Evolutionary conservation across 805 yeast species (phyloP), one percentile per base, ranked within the genome.

Genomic region (Sugiyamaella floridensis): DNA sequence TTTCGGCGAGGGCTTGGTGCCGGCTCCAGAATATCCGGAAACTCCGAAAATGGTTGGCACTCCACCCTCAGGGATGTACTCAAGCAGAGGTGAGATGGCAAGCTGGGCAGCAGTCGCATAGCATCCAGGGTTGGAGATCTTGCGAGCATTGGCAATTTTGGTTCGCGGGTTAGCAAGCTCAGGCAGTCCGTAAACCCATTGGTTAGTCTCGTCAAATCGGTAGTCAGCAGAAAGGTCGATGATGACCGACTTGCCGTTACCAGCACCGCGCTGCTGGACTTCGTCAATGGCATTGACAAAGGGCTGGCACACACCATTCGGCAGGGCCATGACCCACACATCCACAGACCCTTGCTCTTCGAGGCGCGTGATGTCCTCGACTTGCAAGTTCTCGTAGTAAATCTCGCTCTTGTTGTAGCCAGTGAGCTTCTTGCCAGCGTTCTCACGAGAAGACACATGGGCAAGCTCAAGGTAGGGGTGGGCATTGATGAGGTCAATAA

Each of bases 241-340:
- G 54, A 93, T 89, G 64, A 86, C 87, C 34, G 95, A 85, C 48
- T 77, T 74, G 37, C 37, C 37, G 37, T 32, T 32, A 11, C 37
- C 37, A 46, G 85, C 80, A 51, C 89, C 93, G 66, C 58, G 48
- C 22, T 53, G 46, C 11, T 55, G 54, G 10, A 61, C 66, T 16
- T 60, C 52, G 37, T 68, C 67, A 34, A 73, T 66, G 10, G 77
- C 74, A 41, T 69, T 71, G 6, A 73, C 77, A 60, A 74, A 72
- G n/a, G 77, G 77, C 65, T 69, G 67, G 65, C 98, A 93, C 40
- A 93, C 97, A 47, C 97, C 97, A 68, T 93, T 93, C 58, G 99
- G 99, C 63, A 93, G 78, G 1, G 99, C 99, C 99, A 95, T 93
- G 26, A 95, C 95, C 99, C 99, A 93, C 49, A 90, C 85, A 64